Conservation (phyloP, 78 protist genomes). For the Dictyostelium firmibasis region DNA sequence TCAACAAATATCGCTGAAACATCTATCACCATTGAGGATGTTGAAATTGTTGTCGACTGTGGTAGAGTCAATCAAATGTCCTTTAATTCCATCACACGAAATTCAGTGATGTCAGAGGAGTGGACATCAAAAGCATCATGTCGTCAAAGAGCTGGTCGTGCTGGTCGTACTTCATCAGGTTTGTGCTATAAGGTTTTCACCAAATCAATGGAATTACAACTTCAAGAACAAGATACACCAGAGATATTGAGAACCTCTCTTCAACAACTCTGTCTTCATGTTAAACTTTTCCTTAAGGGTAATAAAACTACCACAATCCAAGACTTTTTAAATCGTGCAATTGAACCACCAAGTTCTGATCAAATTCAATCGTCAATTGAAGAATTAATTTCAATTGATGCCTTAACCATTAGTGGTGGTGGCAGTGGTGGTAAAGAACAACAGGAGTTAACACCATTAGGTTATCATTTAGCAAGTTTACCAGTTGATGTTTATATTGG, state of each 20-base stretch:
- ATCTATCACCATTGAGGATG: conserved; percentile 93
- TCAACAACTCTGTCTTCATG: conserved; percentile 87
- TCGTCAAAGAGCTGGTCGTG: conserved; percentile 92
- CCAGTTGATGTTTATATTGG: conserved; percentile 93
- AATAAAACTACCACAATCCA: not conserved
- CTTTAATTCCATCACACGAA: conserved; percentile 67
- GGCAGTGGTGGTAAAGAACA: too few species aligned
- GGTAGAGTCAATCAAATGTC: conserved; percentile 90
- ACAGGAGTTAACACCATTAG: conserved; percentile 83
- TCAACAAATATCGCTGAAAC: conserved; percentile 96
- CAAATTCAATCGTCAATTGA: conserved; percentile 52
- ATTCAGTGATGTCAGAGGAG: conserved; percentile 77
- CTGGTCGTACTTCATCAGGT: conserved; percentile 93
- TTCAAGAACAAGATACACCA: conserved; percentile 80
- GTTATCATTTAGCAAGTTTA: conserved; percentile 88
- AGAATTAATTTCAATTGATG: conserved; percentile 30
- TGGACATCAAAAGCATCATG: conserved; percentile 82
- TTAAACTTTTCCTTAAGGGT: conserved; percentile 31
- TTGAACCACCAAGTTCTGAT: conserved; percentile 80
- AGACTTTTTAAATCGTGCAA: conserved; percentile 77
- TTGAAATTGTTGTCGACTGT: conserved; percentile 90
- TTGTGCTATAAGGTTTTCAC: conserved; percentile 83
- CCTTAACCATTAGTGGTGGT: not conserved
- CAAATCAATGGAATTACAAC: conserved; percentile 7
- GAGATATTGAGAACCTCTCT: conserved; percentile 92